A percentile compares a stretch with the other conserved stretches of the same genome.
phyloP scores from a whole-genome alignment of 2,329 filamentous ascomycete genomes.

The Didymella sp. region DNA sequence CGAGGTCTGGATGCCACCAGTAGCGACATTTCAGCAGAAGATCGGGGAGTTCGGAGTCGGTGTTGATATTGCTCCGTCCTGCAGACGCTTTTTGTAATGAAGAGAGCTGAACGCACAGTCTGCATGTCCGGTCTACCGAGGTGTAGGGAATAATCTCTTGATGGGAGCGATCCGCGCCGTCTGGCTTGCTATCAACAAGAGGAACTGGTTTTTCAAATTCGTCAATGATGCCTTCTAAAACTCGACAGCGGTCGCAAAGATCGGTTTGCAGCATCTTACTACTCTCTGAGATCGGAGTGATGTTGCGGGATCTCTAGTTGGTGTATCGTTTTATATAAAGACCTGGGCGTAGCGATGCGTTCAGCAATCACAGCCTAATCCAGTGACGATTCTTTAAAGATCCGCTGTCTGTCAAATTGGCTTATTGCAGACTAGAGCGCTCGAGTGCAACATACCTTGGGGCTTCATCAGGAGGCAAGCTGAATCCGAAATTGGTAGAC shows the following conservation, averaged over 20 bases:
- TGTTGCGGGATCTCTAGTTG: neutral
- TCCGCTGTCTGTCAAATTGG: neutral
- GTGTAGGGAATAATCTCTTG: neutral
- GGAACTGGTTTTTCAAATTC: constrained; percentile 1
- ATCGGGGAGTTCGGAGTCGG: neutral
- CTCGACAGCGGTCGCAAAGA: neutral
- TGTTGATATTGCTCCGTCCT: neutral
- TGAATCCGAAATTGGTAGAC: neutral
- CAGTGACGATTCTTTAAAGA: neutral
- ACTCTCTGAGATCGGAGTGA: neutral
- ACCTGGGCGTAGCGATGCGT: too few species aligned
- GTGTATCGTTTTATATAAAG: too few species aligned
- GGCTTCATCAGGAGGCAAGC: neutral
- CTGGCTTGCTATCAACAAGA: neutral
- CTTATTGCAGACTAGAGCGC: neutral
- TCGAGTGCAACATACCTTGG: neutral
- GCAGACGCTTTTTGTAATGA: neutral
- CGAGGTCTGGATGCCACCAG: constrained; percentile 2
- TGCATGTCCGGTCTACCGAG: neutral
- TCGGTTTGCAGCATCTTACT: neutral
- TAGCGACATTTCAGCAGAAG: constrained; percentile 3
- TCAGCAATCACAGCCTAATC: too few species aligned
- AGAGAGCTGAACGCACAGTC: neutral
- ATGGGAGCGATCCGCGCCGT: neutral
- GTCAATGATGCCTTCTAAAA: neutral